These are phyloP conservation scores for Acidomyces sp. DNA, from an alignment of 495 filamentous ascomycete species.

Conservation along the genomic window DNA sequence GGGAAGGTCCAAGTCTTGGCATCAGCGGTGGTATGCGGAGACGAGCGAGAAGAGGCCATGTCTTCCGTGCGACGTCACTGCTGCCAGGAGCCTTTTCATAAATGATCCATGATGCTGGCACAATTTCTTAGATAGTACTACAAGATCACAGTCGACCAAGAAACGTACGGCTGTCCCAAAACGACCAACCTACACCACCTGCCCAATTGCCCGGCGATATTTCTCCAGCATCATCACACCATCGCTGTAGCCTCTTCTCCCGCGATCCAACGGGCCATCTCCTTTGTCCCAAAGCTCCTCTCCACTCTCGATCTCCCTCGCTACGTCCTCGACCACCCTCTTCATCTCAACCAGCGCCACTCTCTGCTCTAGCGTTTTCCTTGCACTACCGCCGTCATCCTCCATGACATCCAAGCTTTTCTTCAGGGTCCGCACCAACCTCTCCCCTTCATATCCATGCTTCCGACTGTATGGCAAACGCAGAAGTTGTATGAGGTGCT, in stretches of 20 bases:
- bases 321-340: slow-evolving; percentile 47
- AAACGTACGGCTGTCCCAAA: too few species aligned
- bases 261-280: slow-evolving; percentile 5
- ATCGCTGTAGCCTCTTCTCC: not conserved
- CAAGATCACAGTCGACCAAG: too few species aligned
- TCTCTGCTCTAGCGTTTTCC: slow-evolving; percentile 60
- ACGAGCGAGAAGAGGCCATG: too few species aligned
- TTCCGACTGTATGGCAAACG: slow-evolving; percentile 28
- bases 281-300: slow-evolving; percentile 39
- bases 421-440: slow-evolving; percentile 45
- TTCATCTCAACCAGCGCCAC: slow-evolving; percentile 63
- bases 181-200: slow-evolving; percentile 8
- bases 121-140: too few species aligned
- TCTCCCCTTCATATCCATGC: slow-evolving; percentile 21
- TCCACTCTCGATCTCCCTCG: slow-evolving; percentile 47
- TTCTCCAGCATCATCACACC: slow-evolving; percentile 5
- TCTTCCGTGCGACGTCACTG: too few species aligned
- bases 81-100: too few species aligned
- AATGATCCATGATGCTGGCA: too few species aligned
- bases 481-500: slow-evolving; percentile 58
- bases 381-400: slow-evolving; percentile 38
- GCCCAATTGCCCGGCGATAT: slow-evolving; percentile 9
- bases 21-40: too few species aligned
- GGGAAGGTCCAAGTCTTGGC: too few species aligned
- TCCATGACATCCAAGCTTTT: slow-evolving; percentile 51